Conservation (phyloP, 1,139 yeast species). For the Saccharomyces hybrid region DNA sequence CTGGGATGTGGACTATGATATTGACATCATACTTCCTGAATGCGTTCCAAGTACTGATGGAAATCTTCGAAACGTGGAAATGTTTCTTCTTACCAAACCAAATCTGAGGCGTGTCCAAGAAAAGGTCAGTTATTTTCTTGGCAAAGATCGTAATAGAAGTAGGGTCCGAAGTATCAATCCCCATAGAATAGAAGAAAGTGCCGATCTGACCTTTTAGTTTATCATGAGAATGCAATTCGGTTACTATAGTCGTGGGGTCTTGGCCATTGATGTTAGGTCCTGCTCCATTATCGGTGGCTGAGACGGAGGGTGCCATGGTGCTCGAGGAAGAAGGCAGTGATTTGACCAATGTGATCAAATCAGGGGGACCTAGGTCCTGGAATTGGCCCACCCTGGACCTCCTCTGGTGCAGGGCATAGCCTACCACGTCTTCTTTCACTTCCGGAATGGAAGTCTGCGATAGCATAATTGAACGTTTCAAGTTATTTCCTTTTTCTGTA, state of each 20-base stretch:
- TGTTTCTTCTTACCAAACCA: conserved; percentile 70
- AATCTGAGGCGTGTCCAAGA: conserved; percentile 55
- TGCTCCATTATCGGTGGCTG: conserved; percentile 7
- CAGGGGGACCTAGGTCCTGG: conserved; percentile 80
- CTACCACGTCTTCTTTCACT: conserved; percentile 42
- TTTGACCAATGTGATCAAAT: conserved; percentile 64
- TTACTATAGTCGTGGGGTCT: conserved; percentile 14
- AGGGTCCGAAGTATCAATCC: conserved; percentile 57
- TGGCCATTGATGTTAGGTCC: background rate
- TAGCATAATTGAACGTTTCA: conserved; percentile 18
- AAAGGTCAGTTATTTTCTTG: conserved; percentile 61
- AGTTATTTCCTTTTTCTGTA: background rate
- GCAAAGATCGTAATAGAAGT: conserved; percentile 69
- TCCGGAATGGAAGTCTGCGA: conserved; percentile 49
- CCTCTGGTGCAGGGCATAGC: conserved; percentile 45
- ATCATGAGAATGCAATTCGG: conserved; percentile 25
- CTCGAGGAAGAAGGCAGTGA: conserved; percentile 24
- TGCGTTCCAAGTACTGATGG: conserved; percentile 62
- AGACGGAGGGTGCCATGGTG: conserved; percentile 9
- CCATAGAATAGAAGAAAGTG: conserved; percentile 41
- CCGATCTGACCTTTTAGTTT: conserved; percentile 32
- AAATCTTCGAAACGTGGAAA: conserved; percentile 71
- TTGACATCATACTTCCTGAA: conserved; percentile 72
- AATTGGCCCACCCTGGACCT: conserved; percentile 39
- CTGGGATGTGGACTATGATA: conserved; percentile 66